A percentile compares a stretch with the other conserved stretches of the same genome.
phyloP scores from a whole-genome alignment of 306 rosid species.

The Aeschynomene evenia region DNA sequence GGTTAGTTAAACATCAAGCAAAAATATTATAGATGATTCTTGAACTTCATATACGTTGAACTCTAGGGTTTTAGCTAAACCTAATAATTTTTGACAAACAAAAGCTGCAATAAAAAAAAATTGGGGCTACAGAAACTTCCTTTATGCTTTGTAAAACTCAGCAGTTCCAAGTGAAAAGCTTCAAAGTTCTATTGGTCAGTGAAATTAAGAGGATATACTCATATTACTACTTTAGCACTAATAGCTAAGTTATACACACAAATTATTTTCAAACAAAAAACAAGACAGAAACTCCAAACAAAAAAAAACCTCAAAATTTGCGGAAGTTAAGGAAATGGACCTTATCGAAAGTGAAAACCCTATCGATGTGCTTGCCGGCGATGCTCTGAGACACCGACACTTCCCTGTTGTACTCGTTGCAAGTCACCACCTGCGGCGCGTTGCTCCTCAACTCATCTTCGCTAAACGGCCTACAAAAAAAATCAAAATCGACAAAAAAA shows the following conservation, averaged over 20 bases:
- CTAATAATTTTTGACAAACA: not conserved
- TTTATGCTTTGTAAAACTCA: not conserved
- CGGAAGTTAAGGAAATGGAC: constrained; percentile 27
- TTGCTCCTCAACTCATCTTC: constrained; percentile 88
- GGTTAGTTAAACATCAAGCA: not conserved
- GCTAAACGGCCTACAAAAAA: not conserved
- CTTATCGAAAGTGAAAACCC: constrained; percentile 93
- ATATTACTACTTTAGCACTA: too few relatives aligned
- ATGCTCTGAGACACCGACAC: constrained; percentile 86
- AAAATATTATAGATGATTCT: not conserved
- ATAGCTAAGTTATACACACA: not conserved
- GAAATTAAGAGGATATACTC: not conserved
- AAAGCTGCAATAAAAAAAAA: not conserved
- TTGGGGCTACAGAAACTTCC: not conserved
- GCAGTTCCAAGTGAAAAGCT: not conserved
- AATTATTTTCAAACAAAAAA: too few relatives aligned
- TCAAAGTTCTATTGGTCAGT: not conserved
- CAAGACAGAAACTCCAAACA: not conserved
- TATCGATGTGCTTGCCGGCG: constrained; percentile 85
- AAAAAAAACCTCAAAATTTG: too few relatives aligned
- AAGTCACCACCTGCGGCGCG: constrained; percentile 85
- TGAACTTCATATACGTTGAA: not conserved
- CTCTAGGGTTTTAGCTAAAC: not conserved
- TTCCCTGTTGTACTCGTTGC: constrained; percentile 76
- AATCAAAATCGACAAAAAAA: not conserved